Base-by-base conservation (phyloP, 2,329 filamentous ascomycete genomes). In the Aspergillus ochraceus region DNA sequence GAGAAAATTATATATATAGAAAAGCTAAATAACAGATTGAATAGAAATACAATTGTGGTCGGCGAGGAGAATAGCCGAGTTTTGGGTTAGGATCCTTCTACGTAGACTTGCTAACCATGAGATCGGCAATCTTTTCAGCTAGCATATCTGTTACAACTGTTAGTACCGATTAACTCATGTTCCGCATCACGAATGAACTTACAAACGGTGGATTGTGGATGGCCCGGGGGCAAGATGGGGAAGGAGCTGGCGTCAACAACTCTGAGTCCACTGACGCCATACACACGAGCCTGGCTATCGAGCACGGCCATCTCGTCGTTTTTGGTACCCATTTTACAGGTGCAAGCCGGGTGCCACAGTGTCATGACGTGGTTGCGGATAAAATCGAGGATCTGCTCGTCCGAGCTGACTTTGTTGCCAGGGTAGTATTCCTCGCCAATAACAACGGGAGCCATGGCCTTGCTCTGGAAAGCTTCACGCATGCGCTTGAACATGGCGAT, bases 401-500 rank as follows among this genome's bases (percentile, higher is more conserved):
- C 79, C 0, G 76, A 76, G 30, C 73, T 61, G 6, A 79, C 66
- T 6, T 74, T 60, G 2, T 56, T 32, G 2, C 80, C 76, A 0
- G 80, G 76, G 59, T 70, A 68, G 49, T 70, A 66, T 62, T 80
- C 77, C 0, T 72, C 65, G 1, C 75, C 77, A 22, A 76, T 68
- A 3, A 71, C 62, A 24, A 78, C 69, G 1, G 68, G 56, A 10
- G 61, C 57, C 59, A 76, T 67, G 6, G 60, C 74, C 3, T 67
- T 54, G 24, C 68, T 71, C 4, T 63, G 54, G 55, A 71, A 79
- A 0, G 74, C 68, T 22, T 79, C 62, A 0, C 82, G 77, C 0
- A 76, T 67, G 1, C 82, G 76, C 55, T 77, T 79, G 65, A 78
- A 79, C 1, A 71, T 70, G 0, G 77, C 74, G 14, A 84, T 64